phyloP scores from a whole-genome alignment of 306 rosid genomes.

The Echinosophora koreensis region DNA sequence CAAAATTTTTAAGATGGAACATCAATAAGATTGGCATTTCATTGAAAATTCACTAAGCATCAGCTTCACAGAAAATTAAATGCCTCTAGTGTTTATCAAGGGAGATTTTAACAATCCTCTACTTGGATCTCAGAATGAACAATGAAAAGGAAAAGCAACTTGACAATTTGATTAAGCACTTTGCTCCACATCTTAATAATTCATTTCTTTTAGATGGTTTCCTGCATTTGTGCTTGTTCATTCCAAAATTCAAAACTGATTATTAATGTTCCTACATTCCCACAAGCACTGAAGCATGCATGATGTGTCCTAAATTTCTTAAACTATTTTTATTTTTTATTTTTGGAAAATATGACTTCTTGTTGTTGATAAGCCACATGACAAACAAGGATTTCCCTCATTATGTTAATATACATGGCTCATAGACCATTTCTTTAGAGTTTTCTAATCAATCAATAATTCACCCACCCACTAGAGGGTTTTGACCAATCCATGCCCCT shows the following conservation, averaged over 20 bases:
- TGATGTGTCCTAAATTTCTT: constrained; percentile 11
- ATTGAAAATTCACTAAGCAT: constrained; percentile 15
- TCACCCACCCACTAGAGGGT: constrained; percentile 39
- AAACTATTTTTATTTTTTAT: neutral
- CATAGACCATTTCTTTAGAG: constrained; percentile 36
- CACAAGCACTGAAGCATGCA: constrained; percentile 13
- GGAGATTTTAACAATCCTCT: constrained; percentile 19
- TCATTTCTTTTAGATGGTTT: constrained; percentile 9
- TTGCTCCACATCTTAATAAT: constrained; percentile 17
- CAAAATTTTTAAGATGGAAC: constrained; percentile 24
- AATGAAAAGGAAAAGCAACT: constrained; percentile 26
- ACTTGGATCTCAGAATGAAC: constrained; percentile 38
- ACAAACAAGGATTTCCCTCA: constrained; percentile 22
- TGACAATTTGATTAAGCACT: constrained; percentile 25
- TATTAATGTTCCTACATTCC: constrained; percentile 12
- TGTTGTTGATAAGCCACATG: constrained; percentile 37
- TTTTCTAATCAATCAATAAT: constrained; percentile 45
- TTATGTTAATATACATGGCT: constrained; percentile 35
- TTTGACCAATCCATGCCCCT: constrained; percentile 43
- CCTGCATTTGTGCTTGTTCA: constrained; percentile 37
- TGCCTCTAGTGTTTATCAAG: constrained; percentile 12
- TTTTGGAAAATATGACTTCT: constrained; percentile 6
- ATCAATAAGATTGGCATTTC: constrained; percentile 19
- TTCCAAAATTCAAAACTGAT: constrained; percentile 36
- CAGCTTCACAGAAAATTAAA: constrained; percentile 15